phyloP scores from a whole-genome alignment of 805 yeast species.

The Metschnikowia chrysomelidarum region DNA sequence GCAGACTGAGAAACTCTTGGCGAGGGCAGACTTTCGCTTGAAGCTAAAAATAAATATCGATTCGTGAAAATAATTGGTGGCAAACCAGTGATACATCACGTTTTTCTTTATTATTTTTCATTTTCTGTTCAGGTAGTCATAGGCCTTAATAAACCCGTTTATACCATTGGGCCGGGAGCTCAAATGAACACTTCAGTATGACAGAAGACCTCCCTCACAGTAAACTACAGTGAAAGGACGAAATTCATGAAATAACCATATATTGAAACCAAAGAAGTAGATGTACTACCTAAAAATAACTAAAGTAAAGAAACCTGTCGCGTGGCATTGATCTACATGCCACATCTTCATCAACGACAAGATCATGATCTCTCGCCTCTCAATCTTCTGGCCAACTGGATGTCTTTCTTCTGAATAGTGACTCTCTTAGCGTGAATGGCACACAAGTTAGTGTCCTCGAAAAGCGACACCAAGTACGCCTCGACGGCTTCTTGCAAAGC shows the following conservation, averaged over 20 bases:
- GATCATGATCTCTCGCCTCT: constrained; percentile 44
- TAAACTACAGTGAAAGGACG: background rate
- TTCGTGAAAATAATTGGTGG: no score
- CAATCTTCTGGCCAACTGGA: constrained; percentile 48
- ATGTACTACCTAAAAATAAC: background rate
- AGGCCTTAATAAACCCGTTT: no score
- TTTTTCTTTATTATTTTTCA: no score
- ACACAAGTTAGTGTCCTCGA: constrained; percentile 48
- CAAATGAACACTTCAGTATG: background rate
- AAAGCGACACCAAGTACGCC: constrained; percentile 46
- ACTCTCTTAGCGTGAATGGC: constrained; percentile 49
- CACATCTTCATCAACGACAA: no score
- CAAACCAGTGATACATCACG: no score
- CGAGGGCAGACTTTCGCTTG: no score
- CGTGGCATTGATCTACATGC: no score
- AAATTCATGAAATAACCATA: constrained; percentile 1
- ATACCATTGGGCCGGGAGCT: no score
- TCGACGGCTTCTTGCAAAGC: constrained; percentile 48
- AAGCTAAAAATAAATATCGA: no score
- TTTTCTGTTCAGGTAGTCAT: no score
- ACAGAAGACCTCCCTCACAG: constrained; percentile 1
- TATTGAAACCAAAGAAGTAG: background rate
- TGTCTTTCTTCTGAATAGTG: constrained; percentile 47
- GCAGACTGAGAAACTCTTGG: no score
- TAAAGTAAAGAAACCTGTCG: background rate